These are phyloP conservation scores for Colletotrichum filicis DNA, from an alignment of 2,329 filamentous ascomycete species.

Conservation along the genomic window DNA sequence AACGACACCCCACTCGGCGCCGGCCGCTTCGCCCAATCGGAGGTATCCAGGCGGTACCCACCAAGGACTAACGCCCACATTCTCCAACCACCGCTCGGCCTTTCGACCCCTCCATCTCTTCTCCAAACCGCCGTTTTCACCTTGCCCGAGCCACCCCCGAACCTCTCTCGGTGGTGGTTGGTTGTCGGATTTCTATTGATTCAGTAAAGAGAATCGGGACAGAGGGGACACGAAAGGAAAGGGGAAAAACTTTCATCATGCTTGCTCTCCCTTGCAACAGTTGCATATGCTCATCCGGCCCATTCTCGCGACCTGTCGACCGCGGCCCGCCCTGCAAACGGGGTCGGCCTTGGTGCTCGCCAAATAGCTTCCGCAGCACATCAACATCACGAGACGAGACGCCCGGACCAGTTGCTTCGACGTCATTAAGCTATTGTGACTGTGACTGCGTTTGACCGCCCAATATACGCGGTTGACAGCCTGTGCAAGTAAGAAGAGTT, in stretches of 20 bases:
- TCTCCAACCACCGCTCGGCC: constrained; percentile 27
- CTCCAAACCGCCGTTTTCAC: constrained; percentile 3
- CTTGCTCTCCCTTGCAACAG: constrained; percentile 5
- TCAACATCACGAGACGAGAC: constrained; percentile 32
- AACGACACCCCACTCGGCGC: constrained; percentile 23
- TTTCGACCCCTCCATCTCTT: constrained; percentile 11
- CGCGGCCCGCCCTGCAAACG: constrained; percentile 22
- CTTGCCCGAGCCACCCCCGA: constrained; percentile 11
- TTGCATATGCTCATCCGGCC: constrained; percentile 17
- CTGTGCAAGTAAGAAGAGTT: not conserved
- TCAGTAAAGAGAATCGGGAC: not conserved
- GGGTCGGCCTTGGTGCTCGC: constrained; percentile 17
- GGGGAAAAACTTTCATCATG: not conserved
- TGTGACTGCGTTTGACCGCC: not conserved
- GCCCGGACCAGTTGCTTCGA: constrained; percentile 25
- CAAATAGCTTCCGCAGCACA: constrained; percentile 30
- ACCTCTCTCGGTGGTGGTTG: constrained; percentile 5
- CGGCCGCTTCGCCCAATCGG: constrained; percentile 26
- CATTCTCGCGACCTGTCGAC: constrained; percentile 21
- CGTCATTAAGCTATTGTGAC: constrained; percentile 15
- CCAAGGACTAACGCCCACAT: constrained; percentile 11
- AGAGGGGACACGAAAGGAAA: not conserved
- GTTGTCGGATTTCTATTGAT: not conserved
- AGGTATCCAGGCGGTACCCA: constrained; percentile 17
- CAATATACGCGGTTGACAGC: not conserved